These are phyloP conservation scores for Pseudogymnoascus sp. DNA, from an alignment of 2,329 filamentous ascomycete species.

Conservation along the genomic window DNA sequence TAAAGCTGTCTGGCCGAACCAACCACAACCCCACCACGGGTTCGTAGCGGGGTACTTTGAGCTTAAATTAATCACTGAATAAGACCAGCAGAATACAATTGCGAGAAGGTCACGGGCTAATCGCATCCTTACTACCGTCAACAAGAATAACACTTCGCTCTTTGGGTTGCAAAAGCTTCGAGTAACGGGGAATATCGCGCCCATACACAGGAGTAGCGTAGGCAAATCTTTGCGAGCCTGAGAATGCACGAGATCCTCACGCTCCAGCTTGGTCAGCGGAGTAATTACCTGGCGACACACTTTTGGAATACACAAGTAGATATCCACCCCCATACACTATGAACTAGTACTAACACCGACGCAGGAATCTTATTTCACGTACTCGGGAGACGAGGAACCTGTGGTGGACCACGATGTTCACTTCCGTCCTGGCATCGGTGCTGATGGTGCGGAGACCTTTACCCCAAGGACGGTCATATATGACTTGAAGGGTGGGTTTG, in stretches of 20 bases:
- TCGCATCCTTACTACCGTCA: neutral
- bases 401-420: constrained; percentile 77
- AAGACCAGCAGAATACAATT: neutral
- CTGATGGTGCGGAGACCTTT: constrained; percentile 82
- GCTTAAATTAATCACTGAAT: neutral
- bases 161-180: neutral
- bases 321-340: neutral
- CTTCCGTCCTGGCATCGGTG: constrained; percentile 75
- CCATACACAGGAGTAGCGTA: neutral
- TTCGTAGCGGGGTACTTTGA: constrained; percentile 1
- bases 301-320: constrained; percentile 91
- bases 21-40: constrained; percentile 1
- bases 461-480: constrained; percentile 89
- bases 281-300: constrained; percentile 89
- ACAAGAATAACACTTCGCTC: neutral
- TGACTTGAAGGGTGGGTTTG: constrained; percentile 90
- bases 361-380: constrained; percentile 96
- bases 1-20: constrained; percentile 2
- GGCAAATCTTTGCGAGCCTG: neutral
- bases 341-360: constrained; percentile 13
- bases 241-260: constrained; percentile 92
- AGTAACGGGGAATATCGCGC: neutral
- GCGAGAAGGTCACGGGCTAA: neutral
- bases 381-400: constrained; percentile 58
- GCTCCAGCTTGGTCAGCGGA: constrained; percentile 83